Evolutionary conservation across 2,329 filamentous ascomycete species (phyloP).

Genomic region (Epichloe festucae): DNA sequence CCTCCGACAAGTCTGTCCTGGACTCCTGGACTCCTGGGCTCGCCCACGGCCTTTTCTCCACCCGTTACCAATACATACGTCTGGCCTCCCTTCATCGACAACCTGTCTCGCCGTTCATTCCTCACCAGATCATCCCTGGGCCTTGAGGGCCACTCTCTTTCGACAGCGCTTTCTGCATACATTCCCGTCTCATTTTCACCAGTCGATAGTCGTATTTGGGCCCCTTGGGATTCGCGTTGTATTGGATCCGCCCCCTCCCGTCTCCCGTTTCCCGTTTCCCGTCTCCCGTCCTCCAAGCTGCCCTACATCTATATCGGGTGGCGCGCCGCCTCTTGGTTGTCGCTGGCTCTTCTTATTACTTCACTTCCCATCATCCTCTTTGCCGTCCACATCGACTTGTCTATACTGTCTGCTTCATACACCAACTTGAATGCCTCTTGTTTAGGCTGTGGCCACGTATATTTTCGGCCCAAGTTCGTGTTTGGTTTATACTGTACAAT

Average conservation of each 20-base stretch:
- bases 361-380: neutral
- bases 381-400: neutral
- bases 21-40: too few relatives aligned
- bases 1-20: too few relatives aligned
- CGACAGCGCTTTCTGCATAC: constrained; percentile 7
- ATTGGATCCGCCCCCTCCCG: constrained; percentile 5
- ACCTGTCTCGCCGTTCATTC: constrained; percentile 26
- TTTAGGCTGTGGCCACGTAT: constrained; percentile 2
- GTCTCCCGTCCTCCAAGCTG: neutral
- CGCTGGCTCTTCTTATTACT: neutral
- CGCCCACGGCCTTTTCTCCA: neutral
- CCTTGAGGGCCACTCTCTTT: constrained; percentile 11
- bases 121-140: constrained; percentile 18
- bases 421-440: neutral
- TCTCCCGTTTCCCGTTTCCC: neutral
- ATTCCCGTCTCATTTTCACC: constrained; percentile 5
- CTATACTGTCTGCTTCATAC: neutral
- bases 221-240: constrained; percentile 4
- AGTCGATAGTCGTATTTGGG: neutral
- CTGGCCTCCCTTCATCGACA: constrained; percentile 7
- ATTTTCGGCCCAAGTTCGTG: constrained; percentile 2
- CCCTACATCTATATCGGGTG: constrained; percentile 4
- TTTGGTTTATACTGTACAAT: neutral
- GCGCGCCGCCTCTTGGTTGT: neutral
- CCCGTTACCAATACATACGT: neutral